Evolutionary conservation across 108 stramenopile species (phyloP), one percentile per base, ranked within the genome.

Genomic region (Skeletonema potamos): DNA sequence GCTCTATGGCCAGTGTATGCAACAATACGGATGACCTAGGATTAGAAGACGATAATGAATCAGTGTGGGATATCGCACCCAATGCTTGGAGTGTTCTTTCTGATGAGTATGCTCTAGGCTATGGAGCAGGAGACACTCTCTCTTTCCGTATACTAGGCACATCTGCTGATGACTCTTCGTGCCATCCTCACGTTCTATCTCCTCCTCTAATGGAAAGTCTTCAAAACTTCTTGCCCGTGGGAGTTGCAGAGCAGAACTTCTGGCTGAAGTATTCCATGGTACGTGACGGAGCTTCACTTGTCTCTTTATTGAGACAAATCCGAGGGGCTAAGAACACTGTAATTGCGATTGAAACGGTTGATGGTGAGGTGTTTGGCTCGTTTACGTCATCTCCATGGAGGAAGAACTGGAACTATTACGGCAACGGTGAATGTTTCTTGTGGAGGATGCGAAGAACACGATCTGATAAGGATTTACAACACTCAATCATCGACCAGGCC

Each of bases 191-290:
- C 65, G 91, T 92, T 1, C 39, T 89, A 51, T 79, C 83, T 3
- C 91, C 91, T 9, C 91, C 91, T 9, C 76, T 92, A 17, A 89
- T 92, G 87, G 87, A 87, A n/a, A 68, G 84, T 37, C 74, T 92
- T 39, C 73, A 76, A 27, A 86, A 77, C 48, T 86, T 86, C 72
- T 29, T 92, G 8, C 91, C 91, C 11, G 41, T 58, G 0, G 44
- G 63, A 11, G 32, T 84, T 12, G 59, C 81, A 1, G 73, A 76
- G 6, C 46, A 80, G 44, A 93, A 93, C 59, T 86, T 82, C 43
- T 91, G 90, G 89, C 75, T 93, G 8, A 93, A 88, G 70, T 93
- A 88, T 58, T 86, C 85, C 33, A 59, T 93, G 5, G 83, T 89
- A 11, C 72, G 92, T 29, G 92, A 93, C 71, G 92, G 92, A 22